Percentiles rank a stretch among this genome's conserved stretches.
Evolutionary conservation across 352 stramenopile species (phyloP).

Genomic region (Phytophthora crassamura): DNA sequence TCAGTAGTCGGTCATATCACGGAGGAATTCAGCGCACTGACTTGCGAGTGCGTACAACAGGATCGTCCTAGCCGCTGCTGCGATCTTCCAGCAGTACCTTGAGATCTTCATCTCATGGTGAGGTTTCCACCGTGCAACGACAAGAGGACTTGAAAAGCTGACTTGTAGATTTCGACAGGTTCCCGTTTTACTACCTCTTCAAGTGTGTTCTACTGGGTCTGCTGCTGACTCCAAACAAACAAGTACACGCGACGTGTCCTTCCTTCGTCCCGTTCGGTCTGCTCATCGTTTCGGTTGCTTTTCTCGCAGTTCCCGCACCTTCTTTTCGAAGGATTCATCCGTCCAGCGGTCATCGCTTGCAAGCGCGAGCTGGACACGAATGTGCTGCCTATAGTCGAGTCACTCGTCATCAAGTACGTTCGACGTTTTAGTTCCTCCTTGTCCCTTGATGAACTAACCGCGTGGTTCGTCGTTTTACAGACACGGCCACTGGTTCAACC

Average conservation of each 20-base stretch:
- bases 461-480: constrained; percentile 26
- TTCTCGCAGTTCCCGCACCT: constrained; percentile 57
- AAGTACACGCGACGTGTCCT: constrained; percentile 32
- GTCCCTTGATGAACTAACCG: neutral
- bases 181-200: constrained; percentile 83
- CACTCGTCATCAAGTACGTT: constrained; percentile 57
- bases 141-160: too few species aligned
- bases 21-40: too few species aligned
- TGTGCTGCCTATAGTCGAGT: constrained; percentile 61
- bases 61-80: constrained; percentile 62
- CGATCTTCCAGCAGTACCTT: constrained; percentile 72
- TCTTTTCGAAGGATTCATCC: constrained; percentile 71
- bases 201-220: constrained; percentile 68
- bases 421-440: neutral
- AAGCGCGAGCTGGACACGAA: constrained; percentile 53
- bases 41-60: constrained; percentile 19
- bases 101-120: constrained; percentile 77
- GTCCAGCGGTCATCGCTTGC: constrained; percentile 46
- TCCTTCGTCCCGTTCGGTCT: neutral
- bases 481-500: constrained; percentile 72
- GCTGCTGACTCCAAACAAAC: constrained; percentile 63
- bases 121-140: neutral
- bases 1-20: neutral
- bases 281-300: neutral
- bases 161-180: constrained; percentile 23